Base-by-base conservation (phyloP, 768 basidiomycete species). In the Dendrothele bispora region DNA sequence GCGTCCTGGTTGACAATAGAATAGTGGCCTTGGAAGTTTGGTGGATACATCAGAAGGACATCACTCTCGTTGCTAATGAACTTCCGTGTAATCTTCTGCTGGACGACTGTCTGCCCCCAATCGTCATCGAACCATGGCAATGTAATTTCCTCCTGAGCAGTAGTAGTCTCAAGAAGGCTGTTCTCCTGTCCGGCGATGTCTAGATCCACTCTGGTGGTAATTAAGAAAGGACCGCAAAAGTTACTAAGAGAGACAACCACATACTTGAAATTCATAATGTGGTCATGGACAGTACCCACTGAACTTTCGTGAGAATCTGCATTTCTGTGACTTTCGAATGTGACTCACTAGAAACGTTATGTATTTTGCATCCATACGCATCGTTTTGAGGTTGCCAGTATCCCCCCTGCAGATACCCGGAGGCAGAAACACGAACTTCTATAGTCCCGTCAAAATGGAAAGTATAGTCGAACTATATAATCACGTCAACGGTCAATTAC, bases 241-340 rank as follows among this genome's bases (percentile, higher is more conserved):
- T 28, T 14, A 4, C n/a, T 18, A 4, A 14, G n/a, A 12, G 14
- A 28, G 5, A 5, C 32, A 27, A 39, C 32, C 39, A 30, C 6
- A 18, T 18, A 71, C 77, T 79, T 81, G 63, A 71, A 82, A 59
- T 83, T 83, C 58, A 86, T 79, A 27, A 85, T 75, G 54, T 84
- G 83, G 58, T 86, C 83, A 50, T 86, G 84, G 10, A 86, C 60
- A 30, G 75, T 82, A 10, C 84, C 84, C 80, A 84, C 79, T 80
- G 17, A 20, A 18, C 22, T 17, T 14, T 36, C 7, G 34, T 52
- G 15, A 52, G 37, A 20, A 28, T 8, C 14, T 12, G 8, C 11
- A 34, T 3, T 20, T 32, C 3, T 14, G 18, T 11, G 11, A 42
- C 12, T 7, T 3, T 41, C 8, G 20, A 38, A 20, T 18, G 5